phyloP scores from a whole-genome alignment of 1,284 basidiomycete species.

The Tilletiaria anomala region DNA sequence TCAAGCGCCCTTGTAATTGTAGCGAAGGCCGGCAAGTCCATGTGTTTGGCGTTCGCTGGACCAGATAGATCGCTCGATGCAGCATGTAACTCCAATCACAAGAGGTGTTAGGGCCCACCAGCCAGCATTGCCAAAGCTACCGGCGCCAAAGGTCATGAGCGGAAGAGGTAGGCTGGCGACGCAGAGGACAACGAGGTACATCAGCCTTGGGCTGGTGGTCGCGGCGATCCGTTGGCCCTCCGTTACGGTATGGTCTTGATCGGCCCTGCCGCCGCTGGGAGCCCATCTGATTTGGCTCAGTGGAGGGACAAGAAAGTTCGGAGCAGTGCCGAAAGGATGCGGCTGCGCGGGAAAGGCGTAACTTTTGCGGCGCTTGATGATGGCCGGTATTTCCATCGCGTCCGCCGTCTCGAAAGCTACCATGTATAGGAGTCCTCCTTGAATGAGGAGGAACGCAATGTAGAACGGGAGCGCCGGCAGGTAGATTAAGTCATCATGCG shows the following conservation, averaged over 20 bases:
- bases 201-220: slow-evolving; percentile 15
- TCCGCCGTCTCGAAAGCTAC: slow-evolving; percentile 16
- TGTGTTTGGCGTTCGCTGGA: slow-evolving; percentile 20
- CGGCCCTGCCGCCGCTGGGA: slow-evolving; percentile 5
- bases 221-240: slow-evolving; percentile 7
- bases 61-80: slow-evolving; percentile 22
- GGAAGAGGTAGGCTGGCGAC: slow-evolving; percentile 22
- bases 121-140: slow-evolving; percentile 30
- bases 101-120: slow-evolving; percentile 31
- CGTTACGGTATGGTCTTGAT: slow-evolving; percentile 8
- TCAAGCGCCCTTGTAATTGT: slow-evolving; percentile 34
- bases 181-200: slow-evolving; percentile 30
- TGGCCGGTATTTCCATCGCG: slow-evolving; percentile 12
- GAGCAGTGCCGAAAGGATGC: slow-evolving; percentile 36
- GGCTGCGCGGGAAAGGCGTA: slow-evolving; percentile 22
- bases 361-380: slow-evolving; percentile 4
- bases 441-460: slow-evolving; percentile 17
- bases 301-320: slow-evolving; percentile 21
- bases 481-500: slow-evolving; percentile 31
- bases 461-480: slow-evolving; percentile 37
- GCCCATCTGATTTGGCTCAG: slow-evolving; percentile 24
- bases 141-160: slow-evolving; percentile 33
- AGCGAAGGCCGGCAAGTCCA: slow-evolving; percentile 26
- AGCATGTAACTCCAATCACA: slow-evolving; percentile 12
- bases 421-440: slow-evolving; percentile 18